Base-by-base conservation (phyloP, 306 rosid species). In the Mucuna pruriens region DNA sequence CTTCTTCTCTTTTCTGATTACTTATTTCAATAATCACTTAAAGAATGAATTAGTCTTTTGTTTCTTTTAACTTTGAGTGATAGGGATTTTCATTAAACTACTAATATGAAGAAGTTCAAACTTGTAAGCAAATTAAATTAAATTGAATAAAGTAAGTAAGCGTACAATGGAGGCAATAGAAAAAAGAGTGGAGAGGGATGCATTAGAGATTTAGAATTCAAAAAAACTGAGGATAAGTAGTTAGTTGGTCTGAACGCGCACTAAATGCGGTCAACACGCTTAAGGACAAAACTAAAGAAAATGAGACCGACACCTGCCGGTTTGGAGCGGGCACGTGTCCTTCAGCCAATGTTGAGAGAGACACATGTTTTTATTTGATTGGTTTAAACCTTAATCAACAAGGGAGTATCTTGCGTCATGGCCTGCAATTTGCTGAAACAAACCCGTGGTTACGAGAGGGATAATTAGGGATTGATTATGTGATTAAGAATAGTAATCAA, bases 231-330 rank as follows among this genome's bases (percentile, higher is more conserved):
- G 54, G 74, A 20, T 38, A 44, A 22, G 11, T n/a, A 12, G 79
- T 2, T n/a, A 12, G 79, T 2, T 26, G 71, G 86, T 88, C 70
- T 55, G 86, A 82, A 88, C 92, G 71, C 88, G 68, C 57, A 12
- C 9, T 26, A 16, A 65, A 65, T 1, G 5, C 12, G 71, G 91
- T 85, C 91, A 86, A 91, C 83, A 88, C 61, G 26, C 39, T 39
- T 15, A 44, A 29, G 26, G 80, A 48, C 75, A 54, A 75, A 72
- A 57, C 17, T 1, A 4, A 33, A 75, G 80, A 4, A 45, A 3
- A n/a, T 19, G 69, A 23, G 29, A 88, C 93, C 12, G 90, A 71
- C 90, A 85, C n/a, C 73, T 85, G 92, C 12, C 90, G 0, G 87
- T 83, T 22, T 3, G 0, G 4, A 3, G 0, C 0, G 8, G 85